These are phyloP conservation scores for Biscutella laevigata DNA, from an alignment of 441 rosid species.

Conservation along the genomic window DNA sequence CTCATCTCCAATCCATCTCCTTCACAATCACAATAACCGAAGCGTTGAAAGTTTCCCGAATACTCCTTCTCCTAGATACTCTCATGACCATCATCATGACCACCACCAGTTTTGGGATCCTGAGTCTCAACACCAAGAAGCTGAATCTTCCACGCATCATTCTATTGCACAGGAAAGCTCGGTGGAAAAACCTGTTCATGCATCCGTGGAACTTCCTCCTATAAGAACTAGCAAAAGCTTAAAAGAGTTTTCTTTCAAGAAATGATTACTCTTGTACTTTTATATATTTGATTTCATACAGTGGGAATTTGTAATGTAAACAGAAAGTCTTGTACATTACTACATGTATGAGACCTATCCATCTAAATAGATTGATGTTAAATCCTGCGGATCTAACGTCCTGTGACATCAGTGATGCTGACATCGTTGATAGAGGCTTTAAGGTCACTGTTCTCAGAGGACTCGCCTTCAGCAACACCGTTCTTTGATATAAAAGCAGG, in stretches of 20 bases:
- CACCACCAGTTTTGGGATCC: conserved; percentile 39
- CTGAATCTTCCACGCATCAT: background rate
- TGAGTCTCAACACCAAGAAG: conserved; percentile 30
- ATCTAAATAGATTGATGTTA: conserved; percentile 1
- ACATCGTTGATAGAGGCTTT: conserved; percentile 2
- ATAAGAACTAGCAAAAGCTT: conserved; percentile 22
- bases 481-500: conserved; percentile 22
- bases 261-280: conserved; percentile 7
- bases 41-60: conserved; percentile 28
- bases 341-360: background rate
- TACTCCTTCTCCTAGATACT: conserved; percentile 33
- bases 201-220: conserved; percentile 17
- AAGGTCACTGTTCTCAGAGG: conserved; percentile 18
- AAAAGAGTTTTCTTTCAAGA: conserved; percentile 37
- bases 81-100: conserved; percentile 34
- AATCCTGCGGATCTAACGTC: conserved; percentile 7
- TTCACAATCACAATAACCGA: conserved; percentile 27
- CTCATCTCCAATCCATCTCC: conserved; percentile 38
- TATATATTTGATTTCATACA: too few species aligned
- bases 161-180: conserved; percentile 6
- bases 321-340: background rate
- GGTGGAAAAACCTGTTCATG: background rate
- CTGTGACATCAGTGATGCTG: background rate
- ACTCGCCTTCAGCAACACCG: conserved; percentile 23
- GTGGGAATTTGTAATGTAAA: too few species aligned